These are phyloP conservation scores for Calonectria fujianensis DNA, from an alignment of 2,329 filamentous ascomycete genomes.

Conservation along the genomic window DNA sequence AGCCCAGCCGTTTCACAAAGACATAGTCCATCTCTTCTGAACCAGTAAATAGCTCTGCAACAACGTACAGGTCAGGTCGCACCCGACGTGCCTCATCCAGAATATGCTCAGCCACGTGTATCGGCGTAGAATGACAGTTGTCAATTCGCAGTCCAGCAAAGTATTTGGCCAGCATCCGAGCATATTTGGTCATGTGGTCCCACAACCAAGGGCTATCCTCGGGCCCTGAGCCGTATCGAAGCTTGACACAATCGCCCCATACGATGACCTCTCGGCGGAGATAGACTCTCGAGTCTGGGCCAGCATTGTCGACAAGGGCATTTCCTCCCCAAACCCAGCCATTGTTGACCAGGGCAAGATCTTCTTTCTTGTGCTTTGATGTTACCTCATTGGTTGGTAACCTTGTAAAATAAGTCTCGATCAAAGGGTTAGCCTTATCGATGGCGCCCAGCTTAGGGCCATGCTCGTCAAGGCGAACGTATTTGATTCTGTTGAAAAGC, in stretches of 20 bases:
- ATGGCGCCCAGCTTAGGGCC: constrained; percentile 91
- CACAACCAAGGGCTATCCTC: constrained; percentile 95
- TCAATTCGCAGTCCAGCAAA: constrained; percentile 98
- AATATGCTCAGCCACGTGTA: constrained; percentile 95
- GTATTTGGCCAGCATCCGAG: constrained; percentile 92
- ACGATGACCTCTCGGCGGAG: constrained; percentile 97
- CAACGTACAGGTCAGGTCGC: constrained; percentile 91
- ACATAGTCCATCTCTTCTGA: constrained; percentile 97
- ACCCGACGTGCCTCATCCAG: constrained; percentile 94
- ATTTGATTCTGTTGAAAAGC: constrained; percentile 95
- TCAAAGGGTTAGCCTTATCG: constrained; percentile 84
- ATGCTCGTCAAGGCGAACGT: constrained; percentile 92
- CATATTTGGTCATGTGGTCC: constrained; percentile 97
- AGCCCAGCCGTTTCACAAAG: constrained; percentile 93
- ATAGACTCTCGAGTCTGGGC: constrained; percentile 92
- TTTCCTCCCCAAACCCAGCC: constrained; percentile 99
- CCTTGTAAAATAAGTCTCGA: constrained; percentile 96
- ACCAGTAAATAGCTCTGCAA: constrained; percentile 96
- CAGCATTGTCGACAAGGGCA: constrained; percentile 94
- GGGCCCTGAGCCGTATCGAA: constrained; percentile 88
- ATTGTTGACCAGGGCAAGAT: constrained; percentile 92
- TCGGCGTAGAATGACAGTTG: constrained; percentile 96
- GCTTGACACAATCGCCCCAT: constrained; percentile 98
- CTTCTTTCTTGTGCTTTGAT: constrained; percentile 82
- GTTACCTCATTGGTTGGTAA: constrained; percentile 87